Evolutionary conservation across 352 stramenopile genomes (phyloP), one percentile per base, ranked within the genome.

Genomic region (Globisporangium iwayamae): DNA sequence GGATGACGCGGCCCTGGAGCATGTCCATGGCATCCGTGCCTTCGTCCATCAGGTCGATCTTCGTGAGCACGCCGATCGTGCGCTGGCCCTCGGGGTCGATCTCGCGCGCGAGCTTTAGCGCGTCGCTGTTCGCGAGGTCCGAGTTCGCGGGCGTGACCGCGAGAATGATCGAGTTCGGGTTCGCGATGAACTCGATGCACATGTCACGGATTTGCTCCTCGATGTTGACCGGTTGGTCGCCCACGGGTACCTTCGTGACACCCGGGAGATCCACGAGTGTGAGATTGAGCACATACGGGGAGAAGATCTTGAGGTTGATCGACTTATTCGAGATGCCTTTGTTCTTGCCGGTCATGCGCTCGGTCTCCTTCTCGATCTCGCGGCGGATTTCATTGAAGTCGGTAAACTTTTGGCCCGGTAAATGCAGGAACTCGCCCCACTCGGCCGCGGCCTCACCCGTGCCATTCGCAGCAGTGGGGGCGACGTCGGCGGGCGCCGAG

Each of bases 41-140:
- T 60, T 98, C 91, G 81, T 99, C 98, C 97, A 99, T 99, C 46
- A 99, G 87, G 75, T 99, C 98, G 22, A 99, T 76, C 76, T 99
- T 99, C 2, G 98, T 99, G 32, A 99, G 81, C 47, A 99, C 98
- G 46, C 98, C 98, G 67, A 99, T 98, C 5, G 98, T 99, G 41
- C 98, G 83, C 67, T 97, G 83, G 28, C 98, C 98, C 11, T 95
- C 84, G 0, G 83, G 83, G 67, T 97, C 90, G 50, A 97, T 96
- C 68, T 97, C 87, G 3, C 91, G 81, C 28, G 98, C 97, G 76
- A 99, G 91, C 73, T 99, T 98, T 51, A 99, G 82, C 22, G 97
- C 96, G 73, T 99, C 98, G 62, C 88, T 98, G 74, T 99, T 99
- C 30, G 97, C 97, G 56, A 99, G 74, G 78, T 99, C 98, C 14